Evolutionary conservation across 352 stramenopile species (phyloP), one percentile per base, ranked within the genome.

Genomic region (Achlya hypogyna): DNA sequence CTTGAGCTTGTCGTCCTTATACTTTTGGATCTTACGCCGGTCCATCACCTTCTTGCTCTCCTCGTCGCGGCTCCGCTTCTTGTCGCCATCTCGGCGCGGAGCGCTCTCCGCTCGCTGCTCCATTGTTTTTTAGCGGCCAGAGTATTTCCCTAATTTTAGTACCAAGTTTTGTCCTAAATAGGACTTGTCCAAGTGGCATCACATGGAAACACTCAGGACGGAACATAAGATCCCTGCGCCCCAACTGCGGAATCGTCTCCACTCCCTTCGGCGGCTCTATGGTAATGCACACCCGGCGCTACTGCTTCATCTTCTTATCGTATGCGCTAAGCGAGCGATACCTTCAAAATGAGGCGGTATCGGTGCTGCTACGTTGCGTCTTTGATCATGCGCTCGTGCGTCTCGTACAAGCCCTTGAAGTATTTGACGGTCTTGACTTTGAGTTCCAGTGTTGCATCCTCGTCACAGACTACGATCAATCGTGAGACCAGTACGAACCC

Each of bases 351-450:
- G 34, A 42, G 34, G 6, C 34, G 34, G 34, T 14, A 6, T 16
- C 34, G 34, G 14, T 10, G 38, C 38, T 3, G n/a, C 38, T 45
- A 45, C 2, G 38, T 10, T n/a, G 12, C 25, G 31, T 56, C 49
- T 20, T 56, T 53, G 16, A 67, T 28, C 60, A 67, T 67, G 28
- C 28, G 43, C 31, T 58, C 43, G 51, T 67, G 51, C 5, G 60
- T 67, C 32, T 85, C 69, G 53, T 81, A 71, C 10, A 95, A 73
- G 4, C 85, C 86, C 73, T 95, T 92, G 71, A 96, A 96, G 72
- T 96, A 96, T 72, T 96, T 92, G 69, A 93, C 84, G 0, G 87
- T 96, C 81, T 96, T 96, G 49, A 96, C 87, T 53, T 84, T 82
- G 29, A 96, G 80, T 69, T 96, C 87, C 63, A 89, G 78, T 4